Evolutionary conservation across 257 asterid species (phyloP).

Genomic region (Solanum rostratum): DNA sequence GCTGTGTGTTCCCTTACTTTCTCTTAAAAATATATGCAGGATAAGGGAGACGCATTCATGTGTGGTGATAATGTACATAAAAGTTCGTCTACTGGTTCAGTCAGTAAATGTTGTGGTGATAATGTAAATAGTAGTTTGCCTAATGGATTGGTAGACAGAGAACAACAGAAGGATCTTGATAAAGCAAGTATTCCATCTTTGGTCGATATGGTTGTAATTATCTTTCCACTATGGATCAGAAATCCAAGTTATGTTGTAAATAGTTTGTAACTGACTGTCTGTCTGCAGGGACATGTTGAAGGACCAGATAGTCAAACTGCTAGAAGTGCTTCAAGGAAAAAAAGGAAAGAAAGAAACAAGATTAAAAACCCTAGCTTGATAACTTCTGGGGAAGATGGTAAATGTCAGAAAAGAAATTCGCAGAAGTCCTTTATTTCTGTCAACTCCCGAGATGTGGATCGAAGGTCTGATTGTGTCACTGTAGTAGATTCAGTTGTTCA

Average conservation of each 20-base stretch:
- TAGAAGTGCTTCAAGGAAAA: constrained; percentile 57
- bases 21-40: constrained; percentile 35
- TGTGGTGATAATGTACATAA: constrained; percentile 4
- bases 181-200: constrained; percentile 28
- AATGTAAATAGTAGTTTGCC: constrained; percentile 29
- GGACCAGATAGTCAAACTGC: constrained; percentile 38
- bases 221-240: constrained; percentile 23
- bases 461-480: constrained; percentile 24
- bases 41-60: constrained; percentile 22
- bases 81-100: neutral
- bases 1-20: neutral
- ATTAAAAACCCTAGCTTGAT: constrained; percentile 34
- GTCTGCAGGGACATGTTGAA: constrained; percentile 61
- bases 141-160: constrained; percentile 15
- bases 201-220: constrained; percentile 54
- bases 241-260: constrained; percentile 18
- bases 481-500: constrained; percentile 33
- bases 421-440: constrained; percentile 23
- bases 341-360: constrained; percentile 68
- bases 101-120: neutral
- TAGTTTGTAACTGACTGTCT: constrained; percentile 49
- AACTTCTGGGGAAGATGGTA: constrained; percentile 27
- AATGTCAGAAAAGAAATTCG: constrained; percentile 31
- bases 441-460: constrained; percentile 26
- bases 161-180: constrained; percentile 34